Percentiles rank a stretch among this genome's conserved stretches.
Conservation (phyloP, 176 grass and related monocot genomes). For the Triticum urartu region DNA sequence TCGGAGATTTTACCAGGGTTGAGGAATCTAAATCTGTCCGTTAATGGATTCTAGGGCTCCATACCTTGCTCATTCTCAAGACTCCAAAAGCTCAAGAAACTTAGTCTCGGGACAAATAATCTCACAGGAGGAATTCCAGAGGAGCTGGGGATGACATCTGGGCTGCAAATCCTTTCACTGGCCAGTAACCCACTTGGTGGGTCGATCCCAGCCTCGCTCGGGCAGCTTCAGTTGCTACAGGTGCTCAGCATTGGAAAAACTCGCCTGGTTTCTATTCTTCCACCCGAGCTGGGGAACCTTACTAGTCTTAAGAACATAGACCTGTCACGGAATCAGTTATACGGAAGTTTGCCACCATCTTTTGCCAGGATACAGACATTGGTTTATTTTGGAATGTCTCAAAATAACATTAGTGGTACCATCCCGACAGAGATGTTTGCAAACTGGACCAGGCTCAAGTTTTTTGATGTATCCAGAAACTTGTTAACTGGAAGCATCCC, state of each 20-base stretch:
- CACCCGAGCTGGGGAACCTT: not conserved
- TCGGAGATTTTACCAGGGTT: too few relatives aligned
- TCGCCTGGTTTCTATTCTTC: not conserved
- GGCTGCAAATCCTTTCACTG: not conserved
- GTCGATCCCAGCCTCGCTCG: not conserved
- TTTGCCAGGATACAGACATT: not conserved
- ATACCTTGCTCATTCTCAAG: too few relatives aligned
- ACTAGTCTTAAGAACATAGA: not conserved
- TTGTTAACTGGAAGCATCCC: not conserved
- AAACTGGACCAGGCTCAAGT: too few relatives aligned
- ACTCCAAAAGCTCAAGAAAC: too few relatives aligned
- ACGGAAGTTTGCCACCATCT: not conserved
- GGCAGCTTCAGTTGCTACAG: not conserved
- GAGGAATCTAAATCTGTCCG: too few relatives aligned
- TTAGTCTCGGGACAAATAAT: too few relatives aligned
- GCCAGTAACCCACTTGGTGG: not conserved
- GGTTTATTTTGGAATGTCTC: not conserved
- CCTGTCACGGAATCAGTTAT: not conserved
- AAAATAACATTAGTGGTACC: not conserved
- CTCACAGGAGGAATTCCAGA: too few relatives aligned
- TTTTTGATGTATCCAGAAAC: not conserved
- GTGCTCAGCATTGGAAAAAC: accelerated
- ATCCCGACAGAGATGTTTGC: too few relatives aligned
- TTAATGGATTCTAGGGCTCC: too few relatives aligned
- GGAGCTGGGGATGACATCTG: too few relatives aligned